Evolutionary conservation across 306 rosid species (phyloP), one percentile per base, ranked within the genome.

Genomic region (Mucuna pruriens): DNA sequence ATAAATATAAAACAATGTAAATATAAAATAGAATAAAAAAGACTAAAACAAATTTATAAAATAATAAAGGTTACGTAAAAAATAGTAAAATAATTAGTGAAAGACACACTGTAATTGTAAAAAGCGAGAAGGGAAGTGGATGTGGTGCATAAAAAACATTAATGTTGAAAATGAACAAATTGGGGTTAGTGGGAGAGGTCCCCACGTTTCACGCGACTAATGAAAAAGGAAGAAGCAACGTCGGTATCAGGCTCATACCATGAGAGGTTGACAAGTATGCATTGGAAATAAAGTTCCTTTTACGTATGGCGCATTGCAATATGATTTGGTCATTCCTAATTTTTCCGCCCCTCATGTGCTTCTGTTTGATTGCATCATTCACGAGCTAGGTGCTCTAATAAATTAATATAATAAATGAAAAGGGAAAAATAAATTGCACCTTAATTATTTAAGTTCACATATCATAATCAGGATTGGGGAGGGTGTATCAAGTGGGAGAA

Each of bases 161-260:
- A 75, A 66, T 77, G 82, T 73, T n/a, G 25, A 58, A 71, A 40
- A 70, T 6, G 10, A 77, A 76, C 68, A 74, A 22, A 58, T 62
- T 71, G 15, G 81, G 45, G 46, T 82, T 17, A 39, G 38, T 29
- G 78, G 69, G 72, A 31, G 68, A 71, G 22, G 81, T 83, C 83
- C 87, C 88, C 68, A 79, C 84, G 86, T 40, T 54, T 65, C 85
- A 75, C 76, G 54, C 65, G 80, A 74, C 68, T 64, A 36, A 67
- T 31, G 80, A 48, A 29, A 79, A 62, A 60, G 49, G 65, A 77
- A 69, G 82, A 34, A 76, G 79, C 75, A 51, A 62, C 51, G 84
- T 89, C 86, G 76, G 83, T 73, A 86, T 86, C 82, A 74, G 64
- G 29, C 26, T 44, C 55, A 42, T 66, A 81, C 84, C 64, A 52